Base-by-base conservation (phyloP, 352 stramenopile genomes). In the Albugo laibachii region DNA sequence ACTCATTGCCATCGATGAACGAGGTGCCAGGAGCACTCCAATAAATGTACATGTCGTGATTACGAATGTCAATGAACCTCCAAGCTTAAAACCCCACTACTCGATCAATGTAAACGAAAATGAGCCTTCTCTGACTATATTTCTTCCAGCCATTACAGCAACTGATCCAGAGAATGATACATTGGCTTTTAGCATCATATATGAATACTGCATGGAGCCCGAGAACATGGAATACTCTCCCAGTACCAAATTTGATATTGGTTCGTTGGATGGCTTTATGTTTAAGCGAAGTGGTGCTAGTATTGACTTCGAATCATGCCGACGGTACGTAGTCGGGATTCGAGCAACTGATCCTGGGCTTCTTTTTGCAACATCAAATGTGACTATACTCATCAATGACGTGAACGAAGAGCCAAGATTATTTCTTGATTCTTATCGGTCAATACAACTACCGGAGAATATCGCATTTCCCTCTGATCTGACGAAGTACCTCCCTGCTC, bases 281-380 rank as follows among this genome's bases (percentile, higher is more conserved):
- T 71, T 59, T 36, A 58, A 69, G 39, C 36, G 56, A 34, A 38
- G 42, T 19, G 8, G 8, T 2, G 46, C 50, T 1, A 38, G 18
- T 8, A 39, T 80, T 18, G 58, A 80, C 45, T 78, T 52, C 20
- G 68, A 80, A 40, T 45, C 41, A 13, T 46, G 19, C 1, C 11
- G 31, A 1, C 10, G 8, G 13, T 64, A 53, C 36, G 36, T 14
- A 16, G 21, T 64, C 10, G 13, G 49, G 19, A 49, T 64, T 0
- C 49, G 58, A 44, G 49, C 19, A 3, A 58, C 45, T 1, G 57
- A 64, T 16, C 36, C 13, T 6, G 11, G 13, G 13, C 54, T 24
- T 0, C 45, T 69, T 5, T 56, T 54, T 27, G 16, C 52, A 12
- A 59, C 41, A 2, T 39, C 44, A 1, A 38, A 48, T 3, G 46